Conservation (phyloP, 352 stramenopile species). For the Pythium inflatum region DNA sequence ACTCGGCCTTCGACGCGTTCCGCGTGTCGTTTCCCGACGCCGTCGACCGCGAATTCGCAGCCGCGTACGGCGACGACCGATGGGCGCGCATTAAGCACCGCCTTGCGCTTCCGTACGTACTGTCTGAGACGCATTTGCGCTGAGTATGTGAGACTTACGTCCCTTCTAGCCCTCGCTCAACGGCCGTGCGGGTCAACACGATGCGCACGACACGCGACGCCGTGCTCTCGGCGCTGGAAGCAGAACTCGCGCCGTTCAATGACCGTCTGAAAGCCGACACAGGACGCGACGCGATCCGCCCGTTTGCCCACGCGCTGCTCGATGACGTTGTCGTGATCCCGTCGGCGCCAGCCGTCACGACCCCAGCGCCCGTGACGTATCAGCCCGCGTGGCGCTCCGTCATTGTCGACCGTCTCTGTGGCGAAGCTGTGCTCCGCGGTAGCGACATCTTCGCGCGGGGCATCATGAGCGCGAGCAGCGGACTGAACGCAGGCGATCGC, state of each 20-base stretch:
- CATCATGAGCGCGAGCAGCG: conserved; percentile 89
- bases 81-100: conserved; percentile 79
- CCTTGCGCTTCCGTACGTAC: conserved; percentile 63
- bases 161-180: conserved; percentile 56
- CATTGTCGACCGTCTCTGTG: conserved; percentile 91
- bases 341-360: conserved; percentile 46
- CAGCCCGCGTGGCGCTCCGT: conserved; percentile 54
- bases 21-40: conserved; percentile 66
- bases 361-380: conserved; percentile 31
- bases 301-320: conserved; percentile 46
- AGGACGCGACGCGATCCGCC: conserved; percentile 17
- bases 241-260: conserved; percentile 62
- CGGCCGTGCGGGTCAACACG: conserved; percentile 81
- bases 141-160: too few relatives aligned
- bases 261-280: conserved; percentile 52
- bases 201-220: conserved; percentile 59
- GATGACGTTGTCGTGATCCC: conserved; percentile 73
- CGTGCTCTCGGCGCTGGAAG: conserved; percentile 49
- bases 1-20: conserved; percentile 73
- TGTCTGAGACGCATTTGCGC: too few relatives aligned
- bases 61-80: conserved; percentile 62
- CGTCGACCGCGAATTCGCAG: conserved; percentile 65
- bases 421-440: conserved; percentile 92
- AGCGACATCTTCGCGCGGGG: conserved; percentile 94
- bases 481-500: conserved; percentile 74